Percentiles rank a stretch among this genome's conserved stretches.
Evolutionary conservation across 257 asterid species (phyloP).

Genomic region (Lithospermum erythrorhizon): DNA sequence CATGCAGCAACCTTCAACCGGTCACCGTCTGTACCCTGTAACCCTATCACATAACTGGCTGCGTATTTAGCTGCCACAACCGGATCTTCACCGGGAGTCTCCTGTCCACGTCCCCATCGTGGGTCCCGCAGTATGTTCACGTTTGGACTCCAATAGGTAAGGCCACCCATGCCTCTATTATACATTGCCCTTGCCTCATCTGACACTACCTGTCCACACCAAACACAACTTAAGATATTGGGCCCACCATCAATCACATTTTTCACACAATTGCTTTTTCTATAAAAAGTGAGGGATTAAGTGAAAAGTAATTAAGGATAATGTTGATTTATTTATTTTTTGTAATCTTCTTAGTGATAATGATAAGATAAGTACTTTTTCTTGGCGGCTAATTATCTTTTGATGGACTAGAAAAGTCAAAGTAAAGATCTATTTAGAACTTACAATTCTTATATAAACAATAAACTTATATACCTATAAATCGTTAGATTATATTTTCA

Average conservation of each 20-base stretch:
- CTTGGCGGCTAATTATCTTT: too few species aligned
- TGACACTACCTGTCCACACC: constrained; percentile 49
- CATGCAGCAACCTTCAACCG: constrained; percentile 80
- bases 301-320: too few species aligned
- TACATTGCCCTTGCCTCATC: constrained; percentile 87
- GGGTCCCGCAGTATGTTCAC: constrained; percentile 83
- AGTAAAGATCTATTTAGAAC: too few species aligned
- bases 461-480: too few species aligned
- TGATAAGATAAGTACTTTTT: too few species aligned
- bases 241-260: not conserved
- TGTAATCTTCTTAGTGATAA: too few species aligned
- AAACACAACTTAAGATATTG: not conserved
- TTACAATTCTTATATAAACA: too few species aligned
- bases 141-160: constrained; percentile 89
- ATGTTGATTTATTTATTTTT: too few species aligned
- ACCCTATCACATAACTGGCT: constrained; percentile 54
- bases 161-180: constrained; percentile 70
- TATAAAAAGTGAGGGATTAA: too few species aligned
- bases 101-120: constrained; percentile 94
- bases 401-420: too few species aligned
- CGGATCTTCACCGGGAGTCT: constrained; percentile 90
- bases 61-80: constrained; percentile 56
- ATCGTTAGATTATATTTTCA: too few species aligned
- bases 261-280: not conserved
- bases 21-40: constrained; percentile 56